Evolutionary conservation across 805 yeast species (phyloP).

Genomic region (Wickerhamiella shivajii): DNA sequence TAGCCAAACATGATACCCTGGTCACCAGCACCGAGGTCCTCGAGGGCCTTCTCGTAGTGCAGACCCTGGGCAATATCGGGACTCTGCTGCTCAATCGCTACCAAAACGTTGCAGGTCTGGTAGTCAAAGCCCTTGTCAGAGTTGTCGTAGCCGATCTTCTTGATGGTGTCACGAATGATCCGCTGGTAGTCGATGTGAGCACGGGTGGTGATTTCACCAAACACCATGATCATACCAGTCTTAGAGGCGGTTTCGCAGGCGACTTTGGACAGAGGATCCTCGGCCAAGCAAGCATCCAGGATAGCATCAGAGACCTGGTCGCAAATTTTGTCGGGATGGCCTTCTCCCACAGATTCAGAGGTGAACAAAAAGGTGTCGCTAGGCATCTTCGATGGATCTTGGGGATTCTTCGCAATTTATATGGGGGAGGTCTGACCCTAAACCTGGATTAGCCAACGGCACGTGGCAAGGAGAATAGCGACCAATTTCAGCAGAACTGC

Average conservation of each 20-base stretch:
- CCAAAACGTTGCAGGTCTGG: slow-evolving; percentile 97
- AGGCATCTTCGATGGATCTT: slow-evolving; percentile 21
- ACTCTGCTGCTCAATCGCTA: slow-evolving; percentile 98
- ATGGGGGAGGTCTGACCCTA: too few relatives aligned
- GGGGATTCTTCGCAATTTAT: too few relatives aligned
- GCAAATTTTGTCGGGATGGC: slow-evolving; percentile 49
- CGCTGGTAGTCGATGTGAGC: slow-evolving; percentile 94
- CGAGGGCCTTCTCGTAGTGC: slow-evolving; percentile 86
- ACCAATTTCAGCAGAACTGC: too few relatives aligned
- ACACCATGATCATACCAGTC: slow-evolving; percentile 98
- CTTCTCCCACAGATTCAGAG: slow-evolving; percentile 59
- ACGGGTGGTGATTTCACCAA: slow-evolving; percentile 97
- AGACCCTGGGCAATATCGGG: slow-evolving; percentile 99
- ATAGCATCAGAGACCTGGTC: slow-evolving; percentile 98
- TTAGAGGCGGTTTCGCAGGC: slow-evolving; percentile 99
- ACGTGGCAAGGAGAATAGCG: too few relatives aligned
- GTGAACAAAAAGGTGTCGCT: slow-evolving; percentile 41
- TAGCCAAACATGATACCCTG: slow-evolving; percentile 99
- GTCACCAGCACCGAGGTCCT: slow-evolving; percentile 99
- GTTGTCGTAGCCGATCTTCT: slow-evolving; percentile 94
- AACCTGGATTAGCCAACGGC: too few relatives aligned
- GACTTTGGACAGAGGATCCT: slow-evolving; percentile 94
- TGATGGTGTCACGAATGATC: slow-evolving; percentile 94
- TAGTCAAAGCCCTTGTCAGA: slow-evolving; percentile 96
- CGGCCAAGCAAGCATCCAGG: slow-evolving; percentile 90